Percentiles rank a stretch among this genome's conserved stretches.
phyloP scores from a whole-genome alignment of 1,284 basidiomycete species.

The Cutaneotrichosporon spelunceum region DNA sequence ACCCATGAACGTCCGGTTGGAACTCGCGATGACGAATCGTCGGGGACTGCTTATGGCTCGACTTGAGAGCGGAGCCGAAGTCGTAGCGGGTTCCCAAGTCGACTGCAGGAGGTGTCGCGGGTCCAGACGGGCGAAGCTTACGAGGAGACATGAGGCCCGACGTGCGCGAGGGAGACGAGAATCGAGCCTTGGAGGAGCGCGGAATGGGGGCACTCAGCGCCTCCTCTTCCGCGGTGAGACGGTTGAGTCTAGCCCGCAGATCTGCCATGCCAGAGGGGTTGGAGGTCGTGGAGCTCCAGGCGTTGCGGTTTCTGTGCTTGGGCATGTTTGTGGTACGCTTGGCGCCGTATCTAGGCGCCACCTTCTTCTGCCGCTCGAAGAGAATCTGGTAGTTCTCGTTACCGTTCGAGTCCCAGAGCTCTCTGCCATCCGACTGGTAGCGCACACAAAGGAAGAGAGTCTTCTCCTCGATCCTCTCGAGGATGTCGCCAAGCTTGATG shows the following conservation, averaged over 20 bases:
- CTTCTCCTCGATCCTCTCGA: conserved; percentile 73
- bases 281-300: conserved; percentile 51
- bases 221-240: conserved; percentile 53
- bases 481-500: conserved; percentile 56
- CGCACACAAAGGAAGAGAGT: conserved; percentile 76
- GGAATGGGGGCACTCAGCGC: conserved; percentile 18
- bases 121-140: conserved; percentile 12
- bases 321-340: conserved; percentile 31
- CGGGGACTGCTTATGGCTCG: conserved; percentile 32
- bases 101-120: conserved; percentile 6
- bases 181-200: conserved; percentile 15
- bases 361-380: conserved; percentile 37
- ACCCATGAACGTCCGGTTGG: conserved; percentile 26
- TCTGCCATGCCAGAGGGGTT: conserved; percentile 49
- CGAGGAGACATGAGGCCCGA: conserved; percentile 22
- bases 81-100: conserved; percentile 52
- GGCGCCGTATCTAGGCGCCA: conserved; percentile 20
- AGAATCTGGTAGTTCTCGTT: conserved; percentile 72
- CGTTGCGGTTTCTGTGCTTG: conserved; percentile 34
- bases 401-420: conserved; percentile 88
- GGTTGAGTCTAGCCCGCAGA: conserved; percentile 53
- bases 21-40: conserved; percentile 8
- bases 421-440: conserved; percentile 66
- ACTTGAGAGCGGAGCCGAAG: conserved; percentile 56
- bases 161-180: conserved; percentile 18